These are phyloP conservation scores for Myxozyma melibiosi DNA, from an alignment of 805 yeast species.

Conservation along the genomic window DNA sequence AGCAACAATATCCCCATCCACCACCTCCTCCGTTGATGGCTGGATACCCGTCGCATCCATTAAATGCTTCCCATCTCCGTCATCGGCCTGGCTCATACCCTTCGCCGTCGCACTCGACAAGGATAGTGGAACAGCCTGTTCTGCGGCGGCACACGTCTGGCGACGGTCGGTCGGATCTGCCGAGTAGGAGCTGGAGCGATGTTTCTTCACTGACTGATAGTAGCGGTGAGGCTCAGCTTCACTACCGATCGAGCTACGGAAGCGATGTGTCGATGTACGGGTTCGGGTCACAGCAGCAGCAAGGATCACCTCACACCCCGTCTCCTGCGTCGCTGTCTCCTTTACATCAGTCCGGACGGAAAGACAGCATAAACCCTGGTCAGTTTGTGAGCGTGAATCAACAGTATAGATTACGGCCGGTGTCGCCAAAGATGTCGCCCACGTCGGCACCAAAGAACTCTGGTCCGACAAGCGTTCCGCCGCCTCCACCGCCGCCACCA, in stretches of 20 bases:
- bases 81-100: conserved; percentile 30
- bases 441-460: conserved; percentile 3
- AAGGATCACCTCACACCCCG: conserved; percentile 11
- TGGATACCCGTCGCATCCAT: conserved; percentile 1
- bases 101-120: conserved; percentile 11
- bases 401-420: conserved; percentile 23
- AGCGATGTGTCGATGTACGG: not conserved
- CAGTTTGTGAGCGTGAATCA: conserved; percentile 26
- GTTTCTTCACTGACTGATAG: conserved; percentile 19
- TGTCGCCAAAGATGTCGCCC: conserved; percentile 16
- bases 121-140: conserved; percentile 3
- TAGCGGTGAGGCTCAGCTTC: conserved; percentile 5
- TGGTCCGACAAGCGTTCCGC: not conserved
- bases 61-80: conserved; percentile 19
- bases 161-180: conserved; percentile 5
- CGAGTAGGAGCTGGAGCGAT: conserved; percentile 20
- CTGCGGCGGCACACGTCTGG: conserved; percentile 28
- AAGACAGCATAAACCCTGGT: conserved; percentile 25
- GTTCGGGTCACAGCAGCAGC: conserved; percentile 8
- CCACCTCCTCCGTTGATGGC: conserved; percentile 9
- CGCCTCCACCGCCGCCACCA: conserved; percentile 7
- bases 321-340: conserved; percentile 24
- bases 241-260: conserved; percentile 3
- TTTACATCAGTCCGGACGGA: conserved; percentile 10
- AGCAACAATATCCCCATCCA: conserved; percentile 7